Evolutionary conservation across 441 rosid species (phyloP), one percentile per base, ranked within the genome.

Genomic region (Arabidopsis lyrata): DNA sequence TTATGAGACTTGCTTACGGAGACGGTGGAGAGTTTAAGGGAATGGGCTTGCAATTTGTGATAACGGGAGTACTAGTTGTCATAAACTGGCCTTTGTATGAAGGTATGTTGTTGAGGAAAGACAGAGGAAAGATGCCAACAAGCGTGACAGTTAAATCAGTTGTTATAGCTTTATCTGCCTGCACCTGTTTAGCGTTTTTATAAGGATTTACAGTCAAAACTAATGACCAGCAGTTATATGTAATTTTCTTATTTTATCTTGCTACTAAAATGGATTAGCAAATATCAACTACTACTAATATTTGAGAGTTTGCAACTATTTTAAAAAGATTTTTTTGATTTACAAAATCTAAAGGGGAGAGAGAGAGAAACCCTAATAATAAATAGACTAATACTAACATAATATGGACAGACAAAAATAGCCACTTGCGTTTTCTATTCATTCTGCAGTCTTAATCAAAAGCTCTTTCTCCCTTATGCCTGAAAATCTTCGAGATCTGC

Each of bases 11-110:
- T 63, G 15, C 31, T 47, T 56, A 5, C 5, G 9, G 53, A 35
- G 68, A 56, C 13, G 44, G 52, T 42, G 50, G 34, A 5, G 69
- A 31, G n/a, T 29, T 32, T 9, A 70, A 78, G 55, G 68, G 63
- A 5, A 73, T 84, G 87, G 42, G 72, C 9, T 9, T 82, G 80
- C 94, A 90, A 57, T 41, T 81, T 73, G 45, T 82, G 41, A 72
- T 86, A 4, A 77, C 90, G 75, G 82, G 74, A 27, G 20, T 67
- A 27, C 66, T 90, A 44, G 81, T 93, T 20, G 44, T 76, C 15
- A 47, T 89, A 64, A 93, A 85, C 76, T 78, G 78, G 82, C 95
- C 95, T 34, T 39, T 87, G 54, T 89, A 88, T 36, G 75, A 86
- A 59, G 92, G 83, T 3, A 79, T 88, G 64, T 54, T 90, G 65